Evolutionary conservation across 305 asterid genomes (phyloP), one percentile per base, ranked within the genome.

Genomic region (Fraxinus paxiana): DNA sequence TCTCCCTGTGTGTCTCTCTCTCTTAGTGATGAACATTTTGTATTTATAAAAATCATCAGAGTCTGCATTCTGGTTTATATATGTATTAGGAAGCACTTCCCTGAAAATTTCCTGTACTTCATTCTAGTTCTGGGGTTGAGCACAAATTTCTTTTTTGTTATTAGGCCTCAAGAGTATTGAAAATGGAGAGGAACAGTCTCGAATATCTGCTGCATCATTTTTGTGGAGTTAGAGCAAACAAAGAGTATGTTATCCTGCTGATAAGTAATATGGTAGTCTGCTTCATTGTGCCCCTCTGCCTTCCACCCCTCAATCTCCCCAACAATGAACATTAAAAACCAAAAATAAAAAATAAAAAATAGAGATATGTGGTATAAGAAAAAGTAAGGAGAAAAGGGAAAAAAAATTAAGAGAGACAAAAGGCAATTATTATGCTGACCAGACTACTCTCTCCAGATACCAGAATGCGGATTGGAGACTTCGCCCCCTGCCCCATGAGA

Each of bases 381-480:
- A 46, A 76, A 17, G 22, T 20, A 31, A 31, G 15, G 17, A 56
- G 46, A 72, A 30, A 80, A 20, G 26, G 46, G 5, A 12, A 54
- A 80, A 71, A 69, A 77, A 75, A 75, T 48, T 2, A 34, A 48
- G 46, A 5, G 61, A 81, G n/a, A 30, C 73, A 41, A 75, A 46
- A 41, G 63, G 37, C 41, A 77, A 56, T 48, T 79, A 37, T 78
- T 73, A 76, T 79, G 76, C 82, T 90, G 84, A 85, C 80, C 77
- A 15, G 54, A 74, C 34, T 74, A 22, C 76, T 51, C 82, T 83
- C 83, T 86, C 77, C 92, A 95, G 98, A 85, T 96, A 96, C 90
- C 99, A 96, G 87, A 96, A 94, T 89, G 99, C 97, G 18, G 99
- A 96, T 84, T 96, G 99, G 99, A 92, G 99, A 88, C 84, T 93